Evolutionary conservation across 2,329 filamentous ascomycete species (phyloP).

Genomic region (Paraconiothyrium brasiliense): DNA sequence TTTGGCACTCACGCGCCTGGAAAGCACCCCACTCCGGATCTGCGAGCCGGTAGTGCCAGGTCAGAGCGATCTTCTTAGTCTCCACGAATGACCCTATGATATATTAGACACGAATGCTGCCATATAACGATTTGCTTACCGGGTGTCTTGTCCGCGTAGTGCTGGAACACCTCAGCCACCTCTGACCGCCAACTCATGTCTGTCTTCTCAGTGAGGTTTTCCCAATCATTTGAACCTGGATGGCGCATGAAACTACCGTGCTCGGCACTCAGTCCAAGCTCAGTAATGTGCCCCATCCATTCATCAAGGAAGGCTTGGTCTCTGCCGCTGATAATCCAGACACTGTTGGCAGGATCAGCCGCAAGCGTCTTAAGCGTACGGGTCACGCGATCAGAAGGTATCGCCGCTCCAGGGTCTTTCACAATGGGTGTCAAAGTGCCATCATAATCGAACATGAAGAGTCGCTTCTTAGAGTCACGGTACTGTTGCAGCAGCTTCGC

Average conservation of each 20-base stretch:
- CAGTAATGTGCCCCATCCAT: conserved; percentile 89
- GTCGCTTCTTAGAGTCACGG: conserved; percentile 75
- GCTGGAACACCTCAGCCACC: conserved; percentile 83
- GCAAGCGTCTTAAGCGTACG: conserved; percentile 81
- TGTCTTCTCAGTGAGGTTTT: conserved; percentile 84
- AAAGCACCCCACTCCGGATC: conserved; percentile 85
- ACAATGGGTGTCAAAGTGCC: conserved; percentile 95
- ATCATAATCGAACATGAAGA: conserved; percentile 99
- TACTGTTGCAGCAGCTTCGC: conserved; percentile 77
- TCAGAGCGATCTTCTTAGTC: conserved; percentile 90
- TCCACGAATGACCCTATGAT: conserved; percentile 84
- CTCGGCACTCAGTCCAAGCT: conserved; percentile 93
- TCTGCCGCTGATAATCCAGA: conserved; percentile 98
- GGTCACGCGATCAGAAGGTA: conserved; percentile 85
- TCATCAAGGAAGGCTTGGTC: conserved; percentile 91
- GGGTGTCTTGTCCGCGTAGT: conserved; percentile 85
- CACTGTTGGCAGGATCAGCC: conserved; percentile 80
- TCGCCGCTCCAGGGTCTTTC: conserved; percentile 85
- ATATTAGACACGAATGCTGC: conserved; percentile 26
- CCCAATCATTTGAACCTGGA: conserved; percentile 80
- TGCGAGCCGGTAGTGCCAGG: conserved; percentile 95
- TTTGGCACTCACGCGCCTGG: conserved; percentile 82
- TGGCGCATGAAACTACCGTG: conserved; percentile 94
- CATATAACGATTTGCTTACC: conserved; percentile 61
- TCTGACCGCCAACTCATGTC: conserved; percentile 94